Evolutionary conservation across 1,139 yeast species (phyloP).

Genomic region (Scheffersomyces lignicola): DNA sequence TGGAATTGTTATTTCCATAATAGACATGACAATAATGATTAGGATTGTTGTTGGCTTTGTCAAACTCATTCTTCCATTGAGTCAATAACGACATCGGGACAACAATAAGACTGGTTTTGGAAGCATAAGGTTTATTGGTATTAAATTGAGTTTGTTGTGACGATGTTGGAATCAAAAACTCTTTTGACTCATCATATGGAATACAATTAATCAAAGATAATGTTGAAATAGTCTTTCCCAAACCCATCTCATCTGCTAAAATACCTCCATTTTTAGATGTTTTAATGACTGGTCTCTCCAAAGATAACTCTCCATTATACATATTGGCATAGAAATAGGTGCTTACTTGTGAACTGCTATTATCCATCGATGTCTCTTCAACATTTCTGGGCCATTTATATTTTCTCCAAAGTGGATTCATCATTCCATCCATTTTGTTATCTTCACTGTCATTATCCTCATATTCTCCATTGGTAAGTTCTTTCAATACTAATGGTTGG

Average conservation of each 20-base stretch:
- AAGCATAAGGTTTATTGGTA: conserved; percentile 50
- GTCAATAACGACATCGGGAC: conserved; percentile 89
- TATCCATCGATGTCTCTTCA: conserved; percentile 16
- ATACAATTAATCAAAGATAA: conserved; percentile 68
- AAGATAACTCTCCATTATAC: conserved; percentile 78
- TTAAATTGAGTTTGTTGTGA: background rate
- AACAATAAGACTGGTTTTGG: conserved; percentile 71
- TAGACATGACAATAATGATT: conserved; percentile 56
- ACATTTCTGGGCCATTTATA: conserved; percentile 68
- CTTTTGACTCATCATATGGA: conserved; percentile 43
- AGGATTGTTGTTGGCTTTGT: conserved; percentile 51
- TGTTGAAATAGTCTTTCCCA: conserved; percentile 89
- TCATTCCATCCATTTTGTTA: conserved; percentile 41
- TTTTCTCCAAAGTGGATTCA: conserved; percentile 87
- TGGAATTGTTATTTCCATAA: conserved; percentile 63
- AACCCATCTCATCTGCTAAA: conserved; percentile 96
- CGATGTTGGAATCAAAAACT: background rate
- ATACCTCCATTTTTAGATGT: conserved; percentile 77
- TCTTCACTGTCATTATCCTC: conserved; percentile 15
- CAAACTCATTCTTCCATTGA: conserved; percentile 89
- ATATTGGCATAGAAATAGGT: conserved; percentile 72
- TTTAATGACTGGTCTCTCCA: conserved; percentile 62
- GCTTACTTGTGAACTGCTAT: conserved; percentile 13
- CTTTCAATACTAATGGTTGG: conserved; percentile 44
- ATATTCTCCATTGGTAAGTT: conserved; percentile 28